Evolutionary conservation across 192 early-diverging fungal species (phyloP), one percentile per base, ranked within the genome.

Genomic region (Gonapodya sp.): DNA sequence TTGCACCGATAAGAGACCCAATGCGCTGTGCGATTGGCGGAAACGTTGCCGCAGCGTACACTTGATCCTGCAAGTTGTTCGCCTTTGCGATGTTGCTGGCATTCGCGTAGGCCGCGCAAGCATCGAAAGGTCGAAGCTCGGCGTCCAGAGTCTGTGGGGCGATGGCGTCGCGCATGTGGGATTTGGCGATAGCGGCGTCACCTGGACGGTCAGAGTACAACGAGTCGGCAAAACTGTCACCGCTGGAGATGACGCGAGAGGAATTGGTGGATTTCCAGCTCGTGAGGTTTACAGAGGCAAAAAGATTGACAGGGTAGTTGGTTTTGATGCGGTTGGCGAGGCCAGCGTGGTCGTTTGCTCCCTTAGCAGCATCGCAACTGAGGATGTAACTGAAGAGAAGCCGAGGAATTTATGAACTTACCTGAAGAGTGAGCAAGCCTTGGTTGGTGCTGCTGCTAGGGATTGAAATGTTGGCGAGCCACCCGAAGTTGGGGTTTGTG

Each of bases 231-330:
- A 85, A 85, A 31, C 82, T 31, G 31, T 80, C 33, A 0, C 80
- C 84, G 2, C 73, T 78, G 35, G 84, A 16, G 73, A 85, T 73
- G 33, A 80, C 77, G 8, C 84, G 82, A 2, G 84, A 85, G n/a
- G 83, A 75, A 31, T 85, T 85, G 31, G 84, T 85, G 32, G 84
- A 74, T 73, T 83, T 79, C 84, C 84, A 85, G 64, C 30, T 30
- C 64, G 83, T 73, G 1, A 14, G 37, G 36, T 35, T 33, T 24
- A 75, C 73, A 35, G 82, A 36, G 8, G 82, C 31, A 1, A 85
- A 1, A 18, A 84, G 34, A 2, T 1, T 34, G n/a, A n/a, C n/a
- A 1, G 82, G 80, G 81, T 84, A 85, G 73, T 64, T 31, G 0
- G 18, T 34, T 73, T 83, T 83, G 31, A 85, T 31, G 1, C 80